phyloP scores from a whole-genome alignment of 306 rosid species.

The Prinsepia uniflora region DNA sequence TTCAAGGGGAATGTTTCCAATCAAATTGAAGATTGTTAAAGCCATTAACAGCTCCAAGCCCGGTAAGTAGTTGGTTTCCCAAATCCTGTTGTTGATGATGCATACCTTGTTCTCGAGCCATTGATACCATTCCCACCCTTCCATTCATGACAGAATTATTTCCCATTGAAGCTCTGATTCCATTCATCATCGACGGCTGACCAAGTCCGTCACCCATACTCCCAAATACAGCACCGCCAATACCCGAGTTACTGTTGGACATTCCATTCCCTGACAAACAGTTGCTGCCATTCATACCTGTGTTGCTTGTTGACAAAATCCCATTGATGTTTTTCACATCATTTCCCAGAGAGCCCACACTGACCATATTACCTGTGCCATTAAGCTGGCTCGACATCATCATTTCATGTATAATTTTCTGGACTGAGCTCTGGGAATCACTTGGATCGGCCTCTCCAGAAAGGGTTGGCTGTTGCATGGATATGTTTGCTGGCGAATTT shows the following conservation, averaged over 20 bases:
- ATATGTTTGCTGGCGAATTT: slow-evolving; percentile 65
- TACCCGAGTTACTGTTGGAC: slow-evolving; percentile 50
- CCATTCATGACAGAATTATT: slow-evolving; percentile 79
- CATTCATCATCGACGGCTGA: slow-evolving; percentile 72
- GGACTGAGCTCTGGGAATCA: slow-evolving; percentile 84
- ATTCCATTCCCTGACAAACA: slow-evolving; percentile 57
- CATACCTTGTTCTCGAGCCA: slow-evolving; percentile 78
- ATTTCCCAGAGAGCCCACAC: slow-evolving; percentile 64
- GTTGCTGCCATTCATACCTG: slow-evolving; percentile 55
- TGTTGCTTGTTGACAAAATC: slow-evolving; percentile 43
- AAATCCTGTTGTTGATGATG: slow-evolving; percentile 73
- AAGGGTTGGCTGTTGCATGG: slow-evolving; percentile 71
- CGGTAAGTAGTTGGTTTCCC: slow-evolving; percentile 82
- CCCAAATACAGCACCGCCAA: slow-evolving; percentile 57
- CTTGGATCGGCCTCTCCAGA: slow-evolving; percentile 72
- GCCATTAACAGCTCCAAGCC: slow-evolving; percentile 79
- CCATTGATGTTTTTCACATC: slow-evolving; percentile 74
- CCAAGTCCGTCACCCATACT: slow-evolving; percentile 58
- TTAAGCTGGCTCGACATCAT: slow-evolving; percentile 66
- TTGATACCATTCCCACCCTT: slow-evolving; percentile 73
- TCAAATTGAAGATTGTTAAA: slow-evolving; percentile 81
- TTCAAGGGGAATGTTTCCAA: slow-evolving; percentile 82
- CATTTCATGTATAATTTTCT: slow-evolving; percentile 74
- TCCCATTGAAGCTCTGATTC: slow-evolving; percentile 69
- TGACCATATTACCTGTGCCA: slow-evolving; percentile 52